Conservation (phyloP, 129 eudicot species). For the Flaveria sonorensis region DNA sequence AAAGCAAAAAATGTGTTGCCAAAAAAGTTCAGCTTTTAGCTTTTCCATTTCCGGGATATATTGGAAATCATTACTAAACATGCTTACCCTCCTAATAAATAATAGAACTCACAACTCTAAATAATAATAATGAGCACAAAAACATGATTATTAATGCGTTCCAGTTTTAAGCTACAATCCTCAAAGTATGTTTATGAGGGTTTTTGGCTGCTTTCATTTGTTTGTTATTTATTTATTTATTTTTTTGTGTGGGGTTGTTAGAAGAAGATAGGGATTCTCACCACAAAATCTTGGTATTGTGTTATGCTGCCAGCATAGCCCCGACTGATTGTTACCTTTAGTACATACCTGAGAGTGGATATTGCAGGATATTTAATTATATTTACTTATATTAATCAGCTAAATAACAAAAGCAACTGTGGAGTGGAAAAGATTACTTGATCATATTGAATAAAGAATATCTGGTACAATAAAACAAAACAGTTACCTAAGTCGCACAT, state of each 20-base stretch:
- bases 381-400: neutral
- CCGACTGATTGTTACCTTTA: conserved; percentile 88
- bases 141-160: neutral
- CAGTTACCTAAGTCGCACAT: conserved; percentile 87
- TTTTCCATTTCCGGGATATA: neutral
- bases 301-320: conserved; percentile 95
- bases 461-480: neutral
- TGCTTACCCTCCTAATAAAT: neutral
- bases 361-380: conserved; percentile 8
- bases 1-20: neutral
- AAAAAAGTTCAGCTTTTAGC: neutral
- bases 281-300: conserved; percentile 90
- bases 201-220: neutral
- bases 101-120: neutral
- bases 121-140: neutral
- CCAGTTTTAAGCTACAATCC: neutral
- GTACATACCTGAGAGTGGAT: conserved; percentile 69
- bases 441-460: neutral
- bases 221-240: neutral
- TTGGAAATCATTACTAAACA: neutral
- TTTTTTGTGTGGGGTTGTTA: neutral
- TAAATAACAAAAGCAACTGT: neutral
- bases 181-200: conserved; percentile 1
- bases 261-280: conserved; percentile 23
- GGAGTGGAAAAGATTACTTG: conserved; percentile 4